Evolutionary conservation across 768 basidiomycete genomes (phyloP), one percentile per base, ranked within the genome.

Genomic region (Pholiota microspora): DNA sequence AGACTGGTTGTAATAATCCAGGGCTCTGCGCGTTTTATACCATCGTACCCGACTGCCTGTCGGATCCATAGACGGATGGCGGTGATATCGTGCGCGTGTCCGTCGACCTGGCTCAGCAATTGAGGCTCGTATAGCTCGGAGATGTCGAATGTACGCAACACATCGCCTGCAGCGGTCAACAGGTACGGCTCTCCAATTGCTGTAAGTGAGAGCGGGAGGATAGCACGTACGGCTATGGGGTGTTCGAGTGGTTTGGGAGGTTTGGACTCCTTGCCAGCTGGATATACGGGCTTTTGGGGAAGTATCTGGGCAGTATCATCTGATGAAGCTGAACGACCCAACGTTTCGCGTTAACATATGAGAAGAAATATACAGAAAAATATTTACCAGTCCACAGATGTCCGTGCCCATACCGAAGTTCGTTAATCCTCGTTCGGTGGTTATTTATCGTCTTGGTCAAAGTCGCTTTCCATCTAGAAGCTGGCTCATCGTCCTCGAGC

Each of bases 41-140:
- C 76, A 57, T 78, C 79, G 23, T 71, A 71, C 7, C 74, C 75
- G 25, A 69, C 66, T 6, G 71, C 73, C 51, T 67, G 73, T 25
- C 85, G 78, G 60, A 80, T 71, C 93, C 94, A 97, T 9, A 87
- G 71, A 25, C 79, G 78, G 49, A 98, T 70, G 4, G 80, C 83
- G 3, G 83, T 89, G 13, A 98, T 85, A 61, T 97, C 92, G 60
- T 92, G 92, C 83, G 88, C 92, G 65, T 98, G 96, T 5, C 83
- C 94, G 60, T 97, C 91, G 9, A 91, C 71, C 61, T 85, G 83
- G 24, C 78, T 74, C n/a, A 94, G 67, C 25, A 91, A 69, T 55
- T 89, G 88, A 1, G 85, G 85, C 59, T 86, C 84, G 23, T 84
- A 78, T 21, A 78, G 73, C 1, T 78, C 73, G 1, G 89, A 87